Conservation (phyloP, 1,139 yeast species). For the Debaryomyces psychrophilus region DNA sequence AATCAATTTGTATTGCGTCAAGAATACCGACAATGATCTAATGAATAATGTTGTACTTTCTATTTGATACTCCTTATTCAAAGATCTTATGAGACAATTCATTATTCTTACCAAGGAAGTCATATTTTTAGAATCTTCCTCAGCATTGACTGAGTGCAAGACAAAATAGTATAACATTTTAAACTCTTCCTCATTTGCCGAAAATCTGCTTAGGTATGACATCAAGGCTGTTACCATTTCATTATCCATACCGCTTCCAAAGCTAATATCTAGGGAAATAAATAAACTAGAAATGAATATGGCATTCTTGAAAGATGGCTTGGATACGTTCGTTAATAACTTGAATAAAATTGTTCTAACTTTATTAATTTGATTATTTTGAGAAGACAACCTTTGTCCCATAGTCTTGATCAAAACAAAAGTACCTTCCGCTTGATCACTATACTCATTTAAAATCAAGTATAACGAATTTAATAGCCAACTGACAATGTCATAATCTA, state of each 20-base stretch:
- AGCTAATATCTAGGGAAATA: slow-evolving; percentile 20
- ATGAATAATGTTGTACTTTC: slow-evolving; percentile 5
- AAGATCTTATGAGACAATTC: slow-evolving; percentile 9
- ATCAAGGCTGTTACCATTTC: slow-evolving; percentile 14
- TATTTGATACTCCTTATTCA: slow-evolving; percentile 13
- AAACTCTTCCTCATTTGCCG: slow-evolving; percentile 15
- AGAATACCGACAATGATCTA: slow-evolving; percentile 5
- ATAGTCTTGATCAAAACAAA: slow-evolving; percentile 11
- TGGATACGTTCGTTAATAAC: slow-evolving; percentile 26
- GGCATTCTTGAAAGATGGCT: slow-evolving; percentile 15
- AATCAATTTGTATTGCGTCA: slow-evolving; percentile 8
- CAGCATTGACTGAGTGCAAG: slow-evolving; percentile 13
- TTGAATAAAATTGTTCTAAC: slow-evolving; percentile 29
- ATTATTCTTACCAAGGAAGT: slow-evolving; percentile 11
- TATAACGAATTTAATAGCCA: slow-evolving; percentile 14
- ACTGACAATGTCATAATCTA: slow-evolving; percentile 1
- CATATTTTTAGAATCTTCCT: slow-evolving; percentile 12
- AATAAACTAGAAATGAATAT: slow-evolving; percentile 24
- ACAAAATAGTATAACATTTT: slow-evolving; percentile 13
- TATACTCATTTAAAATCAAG: slow-evolving; percentile 1
- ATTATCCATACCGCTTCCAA: slow-evolving; percentile 4
- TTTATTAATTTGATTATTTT: slow-evolving; percentile 3
- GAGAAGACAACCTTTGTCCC: slow-evolving; percentile 10
- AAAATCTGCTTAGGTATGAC: slow-evolving; percentile 17
- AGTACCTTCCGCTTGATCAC: background rate